Base-by-base conservation (phyloP, 345 rosid genomes). In the Pistacia vera region DNA sequence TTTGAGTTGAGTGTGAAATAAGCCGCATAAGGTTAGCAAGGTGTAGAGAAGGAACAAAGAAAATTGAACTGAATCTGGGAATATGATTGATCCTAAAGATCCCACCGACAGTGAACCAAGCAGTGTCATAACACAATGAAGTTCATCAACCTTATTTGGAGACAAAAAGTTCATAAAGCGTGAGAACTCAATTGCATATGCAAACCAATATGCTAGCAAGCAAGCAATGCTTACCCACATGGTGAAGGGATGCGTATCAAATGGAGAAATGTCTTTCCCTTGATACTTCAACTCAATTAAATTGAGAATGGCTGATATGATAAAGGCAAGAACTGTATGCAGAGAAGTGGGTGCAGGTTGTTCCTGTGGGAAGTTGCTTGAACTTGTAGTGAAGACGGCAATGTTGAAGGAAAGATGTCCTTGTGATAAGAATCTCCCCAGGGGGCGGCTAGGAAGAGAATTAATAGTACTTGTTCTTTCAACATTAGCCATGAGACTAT, bases 131-230 rank as follows among this genome's bases (percentile, higher is more conserved):
- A 38, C 6, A 4, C 13, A 2, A 8, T 9, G 30, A 13, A 14
- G 11, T n/a, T 11, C 54, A 38, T 17, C 11, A 35, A 20, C 66
- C 3, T 20, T 25, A 25, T 25, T 25, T 22, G 55, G 75, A 61
- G 57, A 46, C 16, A 62, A 28, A 22, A 10, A 28, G 35, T 12
- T 54, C 8, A 49, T 20, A 62, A 30, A 25, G 30, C 11, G 25
- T 5, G 20, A 5, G 2, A 28, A 28, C 48, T 16, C 57, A 41
- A 44, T 10, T 20, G 22, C 11, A 41, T 60, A 46, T 25, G 57
- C 55, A 38, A 72, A 41, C 57, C 66, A 44, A 60, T 72, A 72
- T 58, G 75, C 66, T 22, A 46, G 75, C 56, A 72, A 61, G 48
- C 75, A 72, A 59, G 41, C 16, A 58, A 44, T 30, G 65, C 36